Evolutionary conservation across 768 basidiomycete genomes (phyloP).

Genomic region (Rhodotorula taiwanensis): DNA sequence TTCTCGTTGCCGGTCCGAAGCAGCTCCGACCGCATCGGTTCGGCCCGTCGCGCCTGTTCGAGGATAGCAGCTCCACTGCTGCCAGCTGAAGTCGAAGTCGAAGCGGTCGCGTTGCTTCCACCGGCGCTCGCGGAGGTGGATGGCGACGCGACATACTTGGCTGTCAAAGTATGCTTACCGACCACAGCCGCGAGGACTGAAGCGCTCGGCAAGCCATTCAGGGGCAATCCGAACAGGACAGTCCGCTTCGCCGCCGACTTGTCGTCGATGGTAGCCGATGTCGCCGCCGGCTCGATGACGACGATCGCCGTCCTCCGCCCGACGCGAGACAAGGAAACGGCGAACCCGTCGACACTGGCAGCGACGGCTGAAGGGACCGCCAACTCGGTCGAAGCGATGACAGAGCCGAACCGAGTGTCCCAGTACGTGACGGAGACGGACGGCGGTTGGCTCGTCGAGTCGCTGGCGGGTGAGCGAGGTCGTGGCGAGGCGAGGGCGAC

Average conservation of each 20-base stretch:
- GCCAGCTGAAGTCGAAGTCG: too few species aligned
- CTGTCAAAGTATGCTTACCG: slow-evolving; percentile 33
- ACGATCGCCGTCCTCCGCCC: slow-evolving; percentile 12
- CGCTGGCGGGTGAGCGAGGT: neutral
- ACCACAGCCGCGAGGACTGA: slow-evolving; percentile 37
- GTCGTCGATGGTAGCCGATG: neutral
- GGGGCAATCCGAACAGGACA: slow-evolving; percentile 27
- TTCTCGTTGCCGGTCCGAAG: neutral
- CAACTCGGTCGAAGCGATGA: slow-evolving; percentile 18
- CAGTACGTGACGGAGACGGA: slow-evolving; percentile 24
- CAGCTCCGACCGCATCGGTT: slow-evolving; percentile 12
- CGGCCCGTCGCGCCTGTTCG: slow-evolving; percentile 18
- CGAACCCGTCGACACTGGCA: neutral
- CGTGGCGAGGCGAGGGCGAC: slow-evolving; percentile 23
- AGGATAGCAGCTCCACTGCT: slow-evolving; percentile 12
- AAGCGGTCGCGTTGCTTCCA: too few species aligned
- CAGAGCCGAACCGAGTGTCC: slow-evolving; percentile 36
- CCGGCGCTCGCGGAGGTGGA: too few species aligned
- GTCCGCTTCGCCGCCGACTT: slow-evolving; percentile 4
- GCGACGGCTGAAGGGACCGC: slow-evolving; percentile 33
- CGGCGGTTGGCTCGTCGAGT: neutral
- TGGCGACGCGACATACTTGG: slow-evolving; percentile 20
- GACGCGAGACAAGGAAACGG: slow-evolving; percentile 18
- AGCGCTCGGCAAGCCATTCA: slow-evolving; percentile 24
- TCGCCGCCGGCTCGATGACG: slow-evolving; percentile 11